Evolutionary conservation across 192 early-diverging fungal genomes (phyloP), one percentile per base, ranked within the genome.

Genomic region (Coemansia sp.): DNA sequence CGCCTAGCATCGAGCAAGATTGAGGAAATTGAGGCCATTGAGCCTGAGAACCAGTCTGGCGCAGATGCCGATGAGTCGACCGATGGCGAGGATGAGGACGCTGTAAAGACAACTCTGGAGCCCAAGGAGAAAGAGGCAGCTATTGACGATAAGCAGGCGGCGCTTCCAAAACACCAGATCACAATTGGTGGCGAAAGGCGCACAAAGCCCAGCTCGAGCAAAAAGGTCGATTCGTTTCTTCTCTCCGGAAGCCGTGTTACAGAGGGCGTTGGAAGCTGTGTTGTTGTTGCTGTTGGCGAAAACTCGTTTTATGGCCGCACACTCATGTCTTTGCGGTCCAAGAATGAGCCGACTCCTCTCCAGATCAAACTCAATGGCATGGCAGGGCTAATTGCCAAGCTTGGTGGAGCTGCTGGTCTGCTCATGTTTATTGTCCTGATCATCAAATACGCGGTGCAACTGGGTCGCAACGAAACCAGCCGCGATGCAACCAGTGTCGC

Each of bases 331-430:
- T 73, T 98, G 63, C 88, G 95, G 37, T 89, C 88, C 17, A 95
- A 97, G 66, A 69, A 74, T 41, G 91, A 95, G 67, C 89, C 88
- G 22, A 99, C 98, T 0, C 98, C 98, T 6, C 83, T 99, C 11
- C 98, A 99, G 77, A 72, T 78, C 57, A 98, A 98, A 72, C 88
- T 99, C 51, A 91, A 93, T 66, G 73, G 70, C 19, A 81, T 99
- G 55, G 97, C 98, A 9, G 93, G 95, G 65, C 79, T 87, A 48
- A 99, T 99, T 74, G 94, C 95, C 68, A 98, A 98, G 78, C 82
- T 96, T 4, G 98, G 95, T 44, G 85, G 88, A n/a, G 86, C 85
- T 41, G 92, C 92, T 4, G 94, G 95, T 64, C 48, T 93, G 63
- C 69, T 92, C 16, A 96, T 99, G 91, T 74, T 99, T 46, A 75